Evolutionary conservation across 1,139 yeast species (phyloP).

Genomic region (Geotrichum phurueaensis): DNA sequence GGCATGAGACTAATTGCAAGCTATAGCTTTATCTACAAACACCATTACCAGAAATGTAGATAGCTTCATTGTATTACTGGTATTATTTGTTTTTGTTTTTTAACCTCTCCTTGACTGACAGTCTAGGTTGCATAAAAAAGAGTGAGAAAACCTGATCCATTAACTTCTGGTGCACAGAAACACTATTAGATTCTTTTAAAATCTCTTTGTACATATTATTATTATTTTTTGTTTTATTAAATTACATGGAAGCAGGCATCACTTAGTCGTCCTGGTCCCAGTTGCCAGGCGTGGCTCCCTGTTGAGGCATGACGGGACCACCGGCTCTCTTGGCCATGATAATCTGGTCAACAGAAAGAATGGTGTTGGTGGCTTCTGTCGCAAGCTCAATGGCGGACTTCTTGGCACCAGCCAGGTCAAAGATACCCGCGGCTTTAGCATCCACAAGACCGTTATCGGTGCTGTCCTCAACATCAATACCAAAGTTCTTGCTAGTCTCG

Average conservation of each 20-base stretch:
- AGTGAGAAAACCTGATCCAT: no score
- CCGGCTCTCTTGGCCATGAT: slow-evolving; percentile 96
- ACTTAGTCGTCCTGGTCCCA: slow-evolving; percentile 90
- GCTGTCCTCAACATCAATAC: slow-evolving; percentile 65
- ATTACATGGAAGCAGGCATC: neutral
- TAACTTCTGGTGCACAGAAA: no score
- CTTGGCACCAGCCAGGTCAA: slow-evolving; percentile 75
- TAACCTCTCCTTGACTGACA: no score
- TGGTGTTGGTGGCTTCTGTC: slow-evolving; percentile 90
- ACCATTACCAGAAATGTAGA: no score
- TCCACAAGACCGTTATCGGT: slow-evolving; percentile 65
- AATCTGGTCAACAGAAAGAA: slow-evolving; percentile 83
- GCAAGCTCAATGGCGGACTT: slow-evolving; percentile 87
- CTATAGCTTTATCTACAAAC: no score
- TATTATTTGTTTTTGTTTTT: no score
- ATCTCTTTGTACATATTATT: neutral
- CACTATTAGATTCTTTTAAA: no score
- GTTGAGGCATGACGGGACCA: slow-evolving; percentile 89
- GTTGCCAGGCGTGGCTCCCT: slow-evolving; percentile 75
- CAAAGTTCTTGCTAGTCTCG: slow-evolving; percentile 36
- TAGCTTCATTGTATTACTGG: no score
- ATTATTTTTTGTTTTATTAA: neutral
- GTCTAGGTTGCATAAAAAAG: no score
- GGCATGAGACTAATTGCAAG: no score
- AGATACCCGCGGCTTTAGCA: slow-evolving; percentile 61